These are phyloP conservation scores for Alternaria arborescens DNA, from an alignment of 2,329 filamentous ascomycete genomes.

Conservation along the genomic window DNA sequence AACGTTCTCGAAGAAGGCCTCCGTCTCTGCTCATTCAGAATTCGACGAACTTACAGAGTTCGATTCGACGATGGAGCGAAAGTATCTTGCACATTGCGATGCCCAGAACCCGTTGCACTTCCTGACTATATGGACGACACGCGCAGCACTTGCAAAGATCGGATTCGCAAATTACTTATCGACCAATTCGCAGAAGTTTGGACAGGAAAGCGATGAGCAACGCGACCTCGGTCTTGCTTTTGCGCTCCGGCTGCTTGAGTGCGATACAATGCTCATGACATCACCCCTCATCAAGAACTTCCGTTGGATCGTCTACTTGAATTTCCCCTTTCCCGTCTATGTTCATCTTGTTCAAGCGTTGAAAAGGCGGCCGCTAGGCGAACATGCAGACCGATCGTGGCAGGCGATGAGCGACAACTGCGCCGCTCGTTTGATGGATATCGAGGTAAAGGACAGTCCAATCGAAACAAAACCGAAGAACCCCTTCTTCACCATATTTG, in stretches of 20 bases:
- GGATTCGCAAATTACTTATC: conserved; percentile 60
- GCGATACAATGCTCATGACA: conserved; percentile 56
- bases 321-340: conserved; percentile 62
- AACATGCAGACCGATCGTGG: conserved; percentile 54
- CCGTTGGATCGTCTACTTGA: conserved; percentile 53
- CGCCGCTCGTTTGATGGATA: conserved; percentile 45
- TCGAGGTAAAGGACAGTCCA: conserved; percentile 23
- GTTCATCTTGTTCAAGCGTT: conserved; percentile 57
- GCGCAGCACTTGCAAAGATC: conserved; percentile 58
- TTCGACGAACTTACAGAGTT: conserved; percentile 44
- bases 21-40: conserved; percentile 22
- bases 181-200: conserved; percentile 39
- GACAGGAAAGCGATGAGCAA: conserved; percentile 29
- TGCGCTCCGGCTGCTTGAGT: conserved; percentile 55
- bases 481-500: conserved; percentile 55
- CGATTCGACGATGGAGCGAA: conserved; percentile 52
- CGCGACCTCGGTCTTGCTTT: conserved; percentile 40
- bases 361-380: conserved; percentile 45
- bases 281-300: conserved; percentile 55
- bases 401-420: conserved; percentile 58
- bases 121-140: conserved; percentile 58
- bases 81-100: conserved; percentile 48
- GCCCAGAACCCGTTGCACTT: conserved; percentile 47
- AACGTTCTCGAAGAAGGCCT: conserved; percentile 45
- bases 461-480: conserved; percentile 25